Percentiles rank a stretch among this genome's conserved stretches.
These are phyloP conservation scores for Eleusine coracana DNA, from an alignment of 176 grass and related monocot genomes.

Conservation along the genomic window DNA sequence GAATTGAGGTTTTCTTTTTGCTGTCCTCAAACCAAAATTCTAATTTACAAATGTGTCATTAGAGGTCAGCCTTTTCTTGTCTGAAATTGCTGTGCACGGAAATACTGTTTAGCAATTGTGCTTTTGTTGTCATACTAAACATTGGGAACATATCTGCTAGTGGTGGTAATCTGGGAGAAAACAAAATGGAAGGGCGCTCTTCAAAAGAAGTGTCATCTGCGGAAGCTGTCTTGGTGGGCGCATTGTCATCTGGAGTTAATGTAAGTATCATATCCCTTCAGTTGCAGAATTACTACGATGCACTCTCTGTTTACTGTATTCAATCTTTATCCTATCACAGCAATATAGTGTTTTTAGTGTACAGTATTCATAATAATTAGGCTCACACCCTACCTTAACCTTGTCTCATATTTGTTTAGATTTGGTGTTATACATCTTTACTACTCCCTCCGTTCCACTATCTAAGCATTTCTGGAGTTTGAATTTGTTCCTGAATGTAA, in stretches of 20 bases:
- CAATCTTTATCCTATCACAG: background rate
- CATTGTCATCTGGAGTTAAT: constrained; percentile 90
- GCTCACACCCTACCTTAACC: background rate
- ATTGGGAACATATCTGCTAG: constrained; percentile 18
- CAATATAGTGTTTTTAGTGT: background rate
- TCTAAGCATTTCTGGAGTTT: too few species aligned
- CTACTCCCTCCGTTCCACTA: too few species aligned
- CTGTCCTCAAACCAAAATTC: background rate
- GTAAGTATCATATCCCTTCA: constrained; percentile 36
- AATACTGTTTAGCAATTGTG: background rate
- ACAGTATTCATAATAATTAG: background rate
- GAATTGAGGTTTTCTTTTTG: background rate
- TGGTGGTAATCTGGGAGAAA: background rate
- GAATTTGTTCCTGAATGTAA: too few species aligned
- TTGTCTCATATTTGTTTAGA: constrained; percentile 8
- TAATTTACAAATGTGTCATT: background rate
- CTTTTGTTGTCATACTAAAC: background rate
- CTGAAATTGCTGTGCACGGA: background rate
- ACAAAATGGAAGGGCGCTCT: constrained; percentile 49
- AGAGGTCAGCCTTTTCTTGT: background rate
- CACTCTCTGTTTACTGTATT: background rate
- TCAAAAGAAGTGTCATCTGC: constrained; percentile 63
- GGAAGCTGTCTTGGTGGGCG: constrained; percentile 79
- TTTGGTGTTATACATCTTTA: background rate
- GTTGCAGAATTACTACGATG: background rate